These are phyloP conservation scores for Fraxinus albicans DNA, from an alignment of 305 asterid genomes.

Conservation along the genomic window DNA sequence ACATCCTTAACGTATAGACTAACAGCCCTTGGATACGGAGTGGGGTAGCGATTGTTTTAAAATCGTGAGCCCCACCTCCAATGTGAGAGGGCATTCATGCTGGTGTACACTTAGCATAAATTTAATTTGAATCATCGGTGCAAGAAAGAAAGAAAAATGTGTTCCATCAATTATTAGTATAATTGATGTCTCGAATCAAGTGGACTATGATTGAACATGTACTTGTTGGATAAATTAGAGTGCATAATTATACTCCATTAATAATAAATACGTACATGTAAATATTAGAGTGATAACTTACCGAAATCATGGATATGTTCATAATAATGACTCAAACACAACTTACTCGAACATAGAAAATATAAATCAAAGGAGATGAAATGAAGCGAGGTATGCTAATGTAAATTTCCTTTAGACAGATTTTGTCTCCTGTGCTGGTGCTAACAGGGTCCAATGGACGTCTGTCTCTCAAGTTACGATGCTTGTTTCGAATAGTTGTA, in stretches of 20 bases:
- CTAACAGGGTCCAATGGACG: not conserved
- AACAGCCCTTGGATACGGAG: not conserved
- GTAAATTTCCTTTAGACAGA: no score
- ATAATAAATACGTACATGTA: not conserved
- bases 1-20: not conserved
- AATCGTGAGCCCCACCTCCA: not conserved
- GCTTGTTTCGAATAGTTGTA: no score
- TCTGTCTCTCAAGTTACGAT: not conserved
- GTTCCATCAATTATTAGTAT: not conserved
- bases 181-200: not conserved
- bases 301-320: not conserved
- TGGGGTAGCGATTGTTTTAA: not conserved
- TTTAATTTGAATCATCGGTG: not conserved
- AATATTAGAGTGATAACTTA: not conserved
- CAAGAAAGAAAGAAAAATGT: no score
- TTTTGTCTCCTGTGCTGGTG: no score
- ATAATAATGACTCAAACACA: not conserved
- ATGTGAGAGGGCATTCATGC: not conserved
- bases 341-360: no score
- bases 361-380: not conserved
- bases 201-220: not conserved
- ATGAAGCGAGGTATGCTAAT: not conserved
- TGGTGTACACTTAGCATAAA: no score
- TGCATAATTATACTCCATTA: not conserved
- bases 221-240: not conserved